Percentiles rank a stretch among this genome's conserved stretches.
Conservation (phyloP, 345 rosid species). For the Cardamine occulta region DNA sequence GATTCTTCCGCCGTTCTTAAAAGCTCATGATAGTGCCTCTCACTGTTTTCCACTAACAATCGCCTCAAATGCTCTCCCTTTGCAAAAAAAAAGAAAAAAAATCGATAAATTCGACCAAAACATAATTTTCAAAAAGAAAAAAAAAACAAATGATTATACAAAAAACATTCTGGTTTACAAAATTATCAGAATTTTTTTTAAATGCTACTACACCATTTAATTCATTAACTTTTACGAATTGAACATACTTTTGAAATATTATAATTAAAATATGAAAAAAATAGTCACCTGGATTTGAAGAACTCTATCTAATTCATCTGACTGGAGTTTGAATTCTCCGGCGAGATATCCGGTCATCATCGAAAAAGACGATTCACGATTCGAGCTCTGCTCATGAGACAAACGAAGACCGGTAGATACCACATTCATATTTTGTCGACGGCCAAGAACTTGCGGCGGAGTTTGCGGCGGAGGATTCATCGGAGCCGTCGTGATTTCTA, state of each 20-base stretch:
- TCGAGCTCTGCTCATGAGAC: slow-evolving; percentile 43
- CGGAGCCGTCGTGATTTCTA: slow-evolving; percentile 36
- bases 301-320: slow-evolving; percentile 75
- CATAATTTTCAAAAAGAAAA: neutral
- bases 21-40: slow-evolving; percentile 76
- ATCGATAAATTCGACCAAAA: neutral
- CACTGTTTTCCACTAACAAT: slow-evolving; percentile 69
- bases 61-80: slow-evolving; percentile 81
- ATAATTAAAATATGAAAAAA: neutral
- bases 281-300: slow-evolving; percentile 73
- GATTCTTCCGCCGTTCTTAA: slow-evolving; percentile 73
- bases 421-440: slow-evolving; percentile 49
- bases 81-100: neutral
- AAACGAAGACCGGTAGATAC: slow-evolving; percentile 68
- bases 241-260: neutral
- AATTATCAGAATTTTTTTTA: neutral
- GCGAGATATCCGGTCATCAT: slow-evolving; percentile 58
- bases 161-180: neutral
- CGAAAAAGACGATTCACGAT: slow-evolving; percentile 33
- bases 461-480: slow-evolving; percentile 35
- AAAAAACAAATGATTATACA: neutral
- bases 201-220: neutral
- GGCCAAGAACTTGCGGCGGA: slow-evolving; percentile 46
- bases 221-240: neutral
- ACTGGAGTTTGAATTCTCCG: slow-evolving; percentile 64